A percentile compares a stretch with the other conserved stretches of the same genome.
Conservation (phyloP, 2,329 filamentous ascomycete species). For the Simplicillium aogashimaense region DNA sequence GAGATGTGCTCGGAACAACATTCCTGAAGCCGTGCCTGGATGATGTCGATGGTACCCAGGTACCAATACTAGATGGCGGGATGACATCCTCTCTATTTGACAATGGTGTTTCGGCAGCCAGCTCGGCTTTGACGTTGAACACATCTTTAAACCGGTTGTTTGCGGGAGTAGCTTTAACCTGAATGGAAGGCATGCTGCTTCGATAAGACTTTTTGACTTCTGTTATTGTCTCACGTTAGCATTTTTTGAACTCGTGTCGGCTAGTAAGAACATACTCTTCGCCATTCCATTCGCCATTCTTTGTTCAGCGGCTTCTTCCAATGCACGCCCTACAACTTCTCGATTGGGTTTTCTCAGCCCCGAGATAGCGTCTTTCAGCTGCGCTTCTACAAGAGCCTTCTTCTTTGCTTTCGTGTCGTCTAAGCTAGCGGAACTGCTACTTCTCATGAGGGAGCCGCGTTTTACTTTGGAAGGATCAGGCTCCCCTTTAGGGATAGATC, state of each 20-base stretch:
- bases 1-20: slow-evolving; percentile 16
- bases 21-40: slow-evolving; percentile 20
- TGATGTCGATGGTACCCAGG: slow-evolving; percentile 31
- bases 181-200: slow-evolving; percentile 26
- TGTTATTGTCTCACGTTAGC: slow-evolving; percentile 20
- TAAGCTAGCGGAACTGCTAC: slow-evolving; percentile 37
- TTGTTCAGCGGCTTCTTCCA: slow-evolving; percentile 58
- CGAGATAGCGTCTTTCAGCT: slow-evolving; percentile 64
- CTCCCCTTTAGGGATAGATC: slow-evolving; percentile 36
- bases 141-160: slow-evolving; percentile 45
- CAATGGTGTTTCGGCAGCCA: slow-evolving; percentile 10
- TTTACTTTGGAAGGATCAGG: slow-evolving; percentile 28
- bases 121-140: slow-evolving; percentile 22
- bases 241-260: too few relatives aligned
- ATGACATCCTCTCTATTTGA: slow-evolving; percentile 19
- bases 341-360: slow-evolving; percentile 69
- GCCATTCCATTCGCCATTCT: slow-evolving; percentile 36
- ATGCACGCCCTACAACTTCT: slow-evolving; percentile 54
- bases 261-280: slow-evolving; percentile 33
- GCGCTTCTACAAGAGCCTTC: slow-evolving; percentile 57
- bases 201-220: slow-evolving; percentile 43
- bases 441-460: slow-evolving; percentile 23
- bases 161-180: slow-evolving; percentile 48
- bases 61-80: slow-evolving; percentile 26
- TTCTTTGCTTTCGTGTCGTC: slow-evolving; percentile 51